phyloP scores from a whole-genome alignment of 805 yeast genomes.

The Metschnikowia aberdeeniae region DNA sequence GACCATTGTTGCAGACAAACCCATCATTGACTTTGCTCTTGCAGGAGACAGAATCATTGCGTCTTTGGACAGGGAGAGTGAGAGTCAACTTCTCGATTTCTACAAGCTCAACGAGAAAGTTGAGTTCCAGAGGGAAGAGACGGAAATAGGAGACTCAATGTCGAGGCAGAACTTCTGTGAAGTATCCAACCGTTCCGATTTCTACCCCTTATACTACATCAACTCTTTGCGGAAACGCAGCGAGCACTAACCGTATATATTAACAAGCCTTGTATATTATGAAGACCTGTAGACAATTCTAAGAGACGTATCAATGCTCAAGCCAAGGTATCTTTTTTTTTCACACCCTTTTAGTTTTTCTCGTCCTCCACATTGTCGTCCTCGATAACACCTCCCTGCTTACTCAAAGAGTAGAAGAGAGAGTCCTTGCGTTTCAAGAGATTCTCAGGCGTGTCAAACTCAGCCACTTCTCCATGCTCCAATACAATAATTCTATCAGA shows the following conservation, averaged over 20 bases:
- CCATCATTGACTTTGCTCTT: constrained; percentile 29
- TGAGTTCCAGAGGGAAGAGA: constrained; percentile 9
- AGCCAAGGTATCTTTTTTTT: too few species aligned
- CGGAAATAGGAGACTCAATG: constrained; percentile 21
- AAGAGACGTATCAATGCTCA: too few species aligned
- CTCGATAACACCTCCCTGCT: constrained; percentile 67
- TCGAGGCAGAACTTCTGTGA: constrained; percentile 27
- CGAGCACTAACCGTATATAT: constrained; percentile 41
- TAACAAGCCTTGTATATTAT: neutral
- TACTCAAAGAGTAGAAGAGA: constrained; percentile 73
- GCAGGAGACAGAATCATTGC: constrained; percentile 21
- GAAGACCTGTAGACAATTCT: neutral
- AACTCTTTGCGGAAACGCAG: constrained; percentile 57
- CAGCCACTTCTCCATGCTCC: constrained; percentile 71
- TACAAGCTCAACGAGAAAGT: constrained; percentile 21
- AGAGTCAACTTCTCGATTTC: constrained; percentile 23
- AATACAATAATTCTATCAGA: constrained; percentile 73
- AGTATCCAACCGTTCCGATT: constrained; percentile 32
- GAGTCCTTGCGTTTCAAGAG: constrained; percentile 64
- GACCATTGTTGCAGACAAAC: constrained; percentile 21
- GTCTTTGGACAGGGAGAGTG: constrained; percentile 29
- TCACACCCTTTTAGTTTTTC: neutral
- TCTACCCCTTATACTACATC: constrained; percentile 48
- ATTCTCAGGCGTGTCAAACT: constrained; percentile 67
- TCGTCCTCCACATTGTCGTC: constrained; percentile 12